Conservation (phyloP, 2,329 filamentous ascomycete genomes). For the Aphanoascus verrucosus region DNA sequence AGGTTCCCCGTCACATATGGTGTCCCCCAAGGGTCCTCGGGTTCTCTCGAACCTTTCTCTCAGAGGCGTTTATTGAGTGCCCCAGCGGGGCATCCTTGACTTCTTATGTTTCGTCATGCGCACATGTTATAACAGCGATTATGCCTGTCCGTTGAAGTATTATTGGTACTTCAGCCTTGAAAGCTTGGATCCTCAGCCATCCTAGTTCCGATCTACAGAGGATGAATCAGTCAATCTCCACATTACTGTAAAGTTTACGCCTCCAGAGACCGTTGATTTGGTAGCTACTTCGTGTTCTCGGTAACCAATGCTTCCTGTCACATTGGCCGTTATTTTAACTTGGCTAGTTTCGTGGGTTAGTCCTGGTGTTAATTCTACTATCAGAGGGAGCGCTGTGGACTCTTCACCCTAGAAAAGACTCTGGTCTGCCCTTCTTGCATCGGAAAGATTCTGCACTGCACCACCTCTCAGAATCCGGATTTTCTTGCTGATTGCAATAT, state of each 20-base stretch:
- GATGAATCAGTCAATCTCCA: constrained; percentile 11
- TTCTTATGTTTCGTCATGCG: constrained; percentile 8
- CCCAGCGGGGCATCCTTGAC: neutral
- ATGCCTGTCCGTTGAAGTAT: constrained; percentile 1
- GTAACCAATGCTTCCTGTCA: neutral
- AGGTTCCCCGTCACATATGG: constrained; percentile 1
- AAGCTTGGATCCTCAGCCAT: constrained; percentile 8
- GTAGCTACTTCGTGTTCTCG: constrained; percentile 1
- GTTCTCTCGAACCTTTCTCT: neutral
- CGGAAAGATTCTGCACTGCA: neutral
- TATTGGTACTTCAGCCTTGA: constrained; percentile 11
- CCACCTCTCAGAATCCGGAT: neutral
- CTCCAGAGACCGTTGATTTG: constrained; percentile 1
- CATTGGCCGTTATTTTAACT: constrained; percentile 2
- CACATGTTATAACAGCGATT: neutral
- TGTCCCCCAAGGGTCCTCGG: neutral
- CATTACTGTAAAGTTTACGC: constrained; percentile 1
- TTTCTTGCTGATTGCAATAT: neutral
- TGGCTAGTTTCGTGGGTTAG: constrained; percentile 8
- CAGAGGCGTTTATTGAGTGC: neutral
- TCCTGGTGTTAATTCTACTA: constrained; percentile 1
- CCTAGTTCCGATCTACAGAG: constrained; percentile 8
- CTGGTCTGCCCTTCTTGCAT: neutral
- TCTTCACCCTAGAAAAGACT: constrained; percentile 4
- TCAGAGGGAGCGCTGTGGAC: neutral